Evolutionary conservation across 148 eudicot species (phyloP).

Genomic region (Pharnaceum exiguum): DNA sequence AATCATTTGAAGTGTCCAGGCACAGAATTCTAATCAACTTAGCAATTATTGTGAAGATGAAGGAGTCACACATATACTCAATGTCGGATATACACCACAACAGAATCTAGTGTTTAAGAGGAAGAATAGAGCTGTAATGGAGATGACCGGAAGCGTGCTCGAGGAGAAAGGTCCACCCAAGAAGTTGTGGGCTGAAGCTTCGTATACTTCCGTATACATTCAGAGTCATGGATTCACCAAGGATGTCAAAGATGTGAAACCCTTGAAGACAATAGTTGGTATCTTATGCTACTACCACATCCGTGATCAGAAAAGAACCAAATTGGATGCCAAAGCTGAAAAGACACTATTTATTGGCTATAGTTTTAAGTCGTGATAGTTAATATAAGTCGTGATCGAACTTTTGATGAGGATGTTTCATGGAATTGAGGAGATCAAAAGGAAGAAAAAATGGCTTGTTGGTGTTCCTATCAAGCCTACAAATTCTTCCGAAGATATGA

Average conservation of each 20-base stretch:
- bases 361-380: neutral
- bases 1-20: neutral
- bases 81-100: no score
- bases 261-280: neutral
- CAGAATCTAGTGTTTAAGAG: no score
- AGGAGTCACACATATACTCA: neutral
- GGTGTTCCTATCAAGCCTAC: neutral
- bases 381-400: neutral
- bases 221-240: neutral
- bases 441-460: neutral
- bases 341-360: neutral
- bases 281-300: neutral
- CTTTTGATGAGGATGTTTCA: neutral
- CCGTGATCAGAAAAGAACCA: neutral
- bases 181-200: neutral
- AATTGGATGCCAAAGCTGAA: no score
- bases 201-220: neutral
- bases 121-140: no score
- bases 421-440: neutral
- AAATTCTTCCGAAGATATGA: neutral
- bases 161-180: neutral
- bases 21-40: neutral
- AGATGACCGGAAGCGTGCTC: neutral
- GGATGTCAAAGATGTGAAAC: neutral
- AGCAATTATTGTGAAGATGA: neutral